Percentiles rank a stretch among this genome's conserved stretches.
Conservation (phyloP, 352 stramenopile genomes). For the Pythium monospermum region DNA sequence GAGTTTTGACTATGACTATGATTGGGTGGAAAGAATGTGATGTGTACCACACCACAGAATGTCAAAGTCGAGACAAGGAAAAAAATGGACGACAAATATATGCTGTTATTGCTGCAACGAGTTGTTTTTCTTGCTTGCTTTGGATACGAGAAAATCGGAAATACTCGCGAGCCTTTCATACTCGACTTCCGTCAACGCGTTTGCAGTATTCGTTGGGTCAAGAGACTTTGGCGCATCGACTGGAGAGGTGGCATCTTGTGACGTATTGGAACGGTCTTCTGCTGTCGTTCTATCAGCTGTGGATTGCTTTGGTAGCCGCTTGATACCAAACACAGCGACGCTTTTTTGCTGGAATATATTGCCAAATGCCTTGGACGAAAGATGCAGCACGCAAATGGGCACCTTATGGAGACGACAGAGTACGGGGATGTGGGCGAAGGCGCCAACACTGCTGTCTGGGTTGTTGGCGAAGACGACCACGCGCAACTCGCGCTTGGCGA, state of each 20-base stretch:
- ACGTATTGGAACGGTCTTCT: background rate
- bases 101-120: constrained; percentile 12
- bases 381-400: constrained; percentile 62
- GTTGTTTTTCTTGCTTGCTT: constrained; percentile 50
- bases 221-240: too few relatives aligned
- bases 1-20: constrained; percentile 4
- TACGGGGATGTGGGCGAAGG: constrained; percentile 61
- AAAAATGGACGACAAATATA: background rate
- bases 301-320: constrained; percentile 15
- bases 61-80: too few relatives aligned
- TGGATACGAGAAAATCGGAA: constrained; percentile 49
- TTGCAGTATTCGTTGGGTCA: background rate
- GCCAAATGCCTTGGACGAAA: constrained; percentile 66
- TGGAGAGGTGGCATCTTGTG: too few relatives aligned
- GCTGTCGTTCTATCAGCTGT: background rate
- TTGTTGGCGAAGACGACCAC: constrained; percentile 72
- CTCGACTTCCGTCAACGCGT: constrained; percentile 16
- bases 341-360: constrained; percentile 51
- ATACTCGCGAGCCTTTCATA: constrained; percentile 51
- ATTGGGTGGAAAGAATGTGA: constrained; percentile 12
- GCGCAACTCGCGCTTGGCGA: constrained; percentile 34
- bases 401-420: constrained; percentile 62
- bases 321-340: constrained; percentile 48
- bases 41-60: constrained; percentile 24
- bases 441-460: constrained; percentile 35